Base-by-base conservation (phyloP, 495 filamentous ascomycete genomes). In the Aspergillus bertholletiae region DNA sequence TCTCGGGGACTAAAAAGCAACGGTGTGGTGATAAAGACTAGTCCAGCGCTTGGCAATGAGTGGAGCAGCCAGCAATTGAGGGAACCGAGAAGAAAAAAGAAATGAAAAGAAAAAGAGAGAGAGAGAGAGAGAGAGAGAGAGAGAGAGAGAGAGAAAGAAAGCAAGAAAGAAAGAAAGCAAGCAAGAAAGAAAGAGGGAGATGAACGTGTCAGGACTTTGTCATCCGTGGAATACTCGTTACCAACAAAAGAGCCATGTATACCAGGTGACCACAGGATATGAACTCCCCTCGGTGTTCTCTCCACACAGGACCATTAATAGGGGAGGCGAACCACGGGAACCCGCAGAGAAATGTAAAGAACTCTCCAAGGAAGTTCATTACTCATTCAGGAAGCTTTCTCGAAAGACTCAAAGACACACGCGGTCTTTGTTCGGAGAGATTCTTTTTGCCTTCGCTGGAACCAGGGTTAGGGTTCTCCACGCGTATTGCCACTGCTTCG, bases 391-490 rank as follows among this genome's bases (percentile, higher is more conserved):
- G 46, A 18, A 34, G 27, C 46, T 30, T 49, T 49, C 27, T 49
- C 26, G 46, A 34, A 40, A 11, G 6, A 27, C 13, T 27, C 20
- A 27, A 22, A 23, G 48, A 23, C 30, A 37, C 20, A 23, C 11
- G 17, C 20, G 18, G 41, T 45, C 3, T 43, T 18, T 43, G 13
- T 27, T 46, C 43, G 43, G 21, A 13, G 13, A 2, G 4, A 24
- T 7, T 43, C 17, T 13, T 43, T 54, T 58, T 46, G 51, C 26
- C 51, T 58, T 58, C 43, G 39, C 24, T 37, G 48, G 57, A 52
- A 52, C 52, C 57, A 53, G 32, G 45, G 22, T 55, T 46, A 35
- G 35, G 41, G 46, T 18, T 49, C 5, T 4, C 20, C 4, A 5
- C 5, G n/a, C 2, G 7, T 37, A 37, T 37, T 37, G 34, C 34